Conservation (phyloP, 148 eudicot species). For the Oxyria digyna region DNA sequence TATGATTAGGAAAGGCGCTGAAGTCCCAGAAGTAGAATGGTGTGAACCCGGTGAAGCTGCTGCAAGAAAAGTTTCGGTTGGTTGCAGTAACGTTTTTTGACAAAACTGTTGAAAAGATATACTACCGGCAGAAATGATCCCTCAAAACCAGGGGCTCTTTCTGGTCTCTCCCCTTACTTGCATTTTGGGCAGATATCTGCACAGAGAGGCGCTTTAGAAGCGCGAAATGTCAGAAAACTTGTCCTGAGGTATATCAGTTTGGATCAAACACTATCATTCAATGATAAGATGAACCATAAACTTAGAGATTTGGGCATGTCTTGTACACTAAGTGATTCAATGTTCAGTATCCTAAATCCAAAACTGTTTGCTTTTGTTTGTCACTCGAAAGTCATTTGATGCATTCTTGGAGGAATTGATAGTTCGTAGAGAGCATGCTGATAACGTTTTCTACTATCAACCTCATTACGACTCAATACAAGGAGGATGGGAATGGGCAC, state of each 20-base stretch:
- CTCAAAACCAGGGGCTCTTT: constrained; percentile 62
- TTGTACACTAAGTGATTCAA: no score
- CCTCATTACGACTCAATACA: constrained; percentile 83
- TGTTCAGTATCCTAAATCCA: no score
- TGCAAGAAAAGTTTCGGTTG: constrained; percentile 65
- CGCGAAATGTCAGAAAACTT: constrained; percentile 47
- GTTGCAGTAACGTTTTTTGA: constrained; percentile 58
- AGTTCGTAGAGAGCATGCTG: constrained; percentile 92
- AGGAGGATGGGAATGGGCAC: constrained; percentile 99
- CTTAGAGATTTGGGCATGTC: no score
- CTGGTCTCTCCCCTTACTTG: constrained; percentile 92
- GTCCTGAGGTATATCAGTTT: constrained; percentile 54
- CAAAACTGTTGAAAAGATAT: constrained; percentile 60
- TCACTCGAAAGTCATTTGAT: constrained; percentile 67
- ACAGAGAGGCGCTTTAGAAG: constrained; percentile 93
- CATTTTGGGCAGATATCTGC: constrained; percentile 98
- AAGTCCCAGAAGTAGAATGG: constrained; percentile 88
- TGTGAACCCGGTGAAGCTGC: constrained; percentile 91
- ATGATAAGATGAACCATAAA: background rate
- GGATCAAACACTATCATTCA: background rate
- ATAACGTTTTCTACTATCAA: constrained; percentile 84
- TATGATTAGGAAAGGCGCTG: constrained; percentile 69
- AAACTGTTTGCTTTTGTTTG: background rate
- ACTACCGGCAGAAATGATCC: constrained; percentile 73
- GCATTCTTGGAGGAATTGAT: constrained; percentile 82